Percentiles rank a stretch among this genome's conserved stretches.
phyloP scores from a whole-genome alignment of 2,329 filamentous ascomycete genomes.

The Stenocarpella maydis region DNA sequence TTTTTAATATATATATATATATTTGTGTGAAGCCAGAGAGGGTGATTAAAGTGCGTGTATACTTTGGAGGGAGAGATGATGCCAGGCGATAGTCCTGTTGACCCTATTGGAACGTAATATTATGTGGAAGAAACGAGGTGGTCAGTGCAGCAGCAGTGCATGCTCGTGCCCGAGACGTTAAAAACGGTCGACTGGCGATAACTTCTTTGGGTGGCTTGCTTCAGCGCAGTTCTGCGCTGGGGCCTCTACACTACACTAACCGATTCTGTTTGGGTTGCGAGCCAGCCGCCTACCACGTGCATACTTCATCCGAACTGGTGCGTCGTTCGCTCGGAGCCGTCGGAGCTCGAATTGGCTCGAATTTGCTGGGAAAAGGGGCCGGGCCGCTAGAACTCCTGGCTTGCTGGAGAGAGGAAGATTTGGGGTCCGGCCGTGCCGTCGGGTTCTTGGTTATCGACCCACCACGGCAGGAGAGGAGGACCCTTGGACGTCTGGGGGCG shows the following conservation, averaged over 20 bases:
- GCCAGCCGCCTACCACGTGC: too few species aligned
- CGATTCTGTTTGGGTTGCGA: too few species aligned
- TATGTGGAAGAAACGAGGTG: conserved; percentile 3
- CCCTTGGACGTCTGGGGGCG: conserved; percentile 12
- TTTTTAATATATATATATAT: neutral
- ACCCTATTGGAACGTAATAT: conserved; percentile 16
- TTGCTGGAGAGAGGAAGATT: conserved; percentile 11
- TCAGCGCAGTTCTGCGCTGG: too few species aligned
- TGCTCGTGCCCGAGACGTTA: neutral
- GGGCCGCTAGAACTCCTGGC: conserved; percentile 27
- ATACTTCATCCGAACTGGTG: neutral
- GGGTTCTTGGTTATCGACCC: conserved; percentile 12
- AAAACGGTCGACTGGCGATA: too few species aligned
- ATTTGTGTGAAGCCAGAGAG: conserved; percentile 6
- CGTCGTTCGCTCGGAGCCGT: conserved; percentile 5
- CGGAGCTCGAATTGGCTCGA: neutral
- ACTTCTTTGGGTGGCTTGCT: too few species aligned
- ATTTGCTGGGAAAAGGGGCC: neutral
- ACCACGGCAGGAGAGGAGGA: conserved; percentile 3
- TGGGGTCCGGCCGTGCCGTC: neutral
- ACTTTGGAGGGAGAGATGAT: neutral
- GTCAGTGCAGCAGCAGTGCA: conserved; percentile 1
- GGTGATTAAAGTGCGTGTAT: neutral
- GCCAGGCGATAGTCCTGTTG: conserved; percentile 1
- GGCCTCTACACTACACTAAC: too few species aligned